A percentile compares a stretch with the other conserved stretches of the same genome.
Evolutionary conservation across 2,329 filamentous ascomycete species (phyloP).

Genomic region (Mycosphaerella arachidis): DNA sequence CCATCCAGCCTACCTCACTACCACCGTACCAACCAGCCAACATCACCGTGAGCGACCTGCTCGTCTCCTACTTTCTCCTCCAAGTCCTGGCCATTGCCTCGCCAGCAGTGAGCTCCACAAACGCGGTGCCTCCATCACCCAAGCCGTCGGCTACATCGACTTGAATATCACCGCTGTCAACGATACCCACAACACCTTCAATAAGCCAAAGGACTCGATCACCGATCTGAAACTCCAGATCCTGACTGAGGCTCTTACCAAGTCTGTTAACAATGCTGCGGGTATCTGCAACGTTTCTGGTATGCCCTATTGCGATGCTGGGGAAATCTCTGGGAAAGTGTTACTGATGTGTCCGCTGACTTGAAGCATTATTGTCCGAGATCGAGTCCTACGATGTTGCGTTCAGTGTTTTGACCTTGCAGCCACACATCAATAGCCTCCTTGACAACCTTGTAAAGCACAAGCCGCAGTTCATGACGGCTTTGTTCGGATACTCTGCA

Average conservation of each 20-base stretch:
- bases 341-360: too few species aligned
- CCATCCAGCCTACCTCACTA: too few species aligned
- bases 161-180: slow-evolving; percentile 10
- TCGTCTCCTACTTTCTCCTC: slow-evolving; percentile 3
- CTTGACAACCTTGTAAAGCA: slow-evolving; percentile 5
- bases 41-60: not conserved
- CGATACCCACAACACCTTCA: slow-evolving; percentile 9
- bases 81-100: slow-evolving; percentile 4
- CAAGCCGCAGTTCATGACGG: slow-evolving; percentile 6
- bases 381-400: slow-evolving; percentile 6
- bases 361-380: slow-evolving; percentile 1
- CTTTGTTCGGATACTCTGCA: slow-evolving; percentile 4
- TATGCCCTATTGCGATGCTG: too few species aligned
- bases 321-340: too few species aligned
- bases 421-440: slow-evolving; percentile 5
- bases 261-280: slow-evolving; percentile 6
- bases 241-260: slow-evolving; percentile 4
- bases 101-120: slow-evolving; percentile 3
- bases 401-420: slow-evolving; percentile 2
- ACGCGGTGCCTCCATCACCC: slow-evolving; percentile 5
- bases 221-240: slow-evolving; percentile 6
- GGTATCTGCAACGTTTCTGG: slow-evolving; percentile 1
- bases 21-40: not conserved
- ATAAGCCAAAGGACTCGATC: slow-evolving; percentile 8
- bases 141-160: slow-evolving; percentile 8